Evolutionary conservation across 495 filamentous ascomycete species (phyloP), one percentile per base, ranked within the genome.

Genomic region (Hypoxylon intermedium): DNA sequence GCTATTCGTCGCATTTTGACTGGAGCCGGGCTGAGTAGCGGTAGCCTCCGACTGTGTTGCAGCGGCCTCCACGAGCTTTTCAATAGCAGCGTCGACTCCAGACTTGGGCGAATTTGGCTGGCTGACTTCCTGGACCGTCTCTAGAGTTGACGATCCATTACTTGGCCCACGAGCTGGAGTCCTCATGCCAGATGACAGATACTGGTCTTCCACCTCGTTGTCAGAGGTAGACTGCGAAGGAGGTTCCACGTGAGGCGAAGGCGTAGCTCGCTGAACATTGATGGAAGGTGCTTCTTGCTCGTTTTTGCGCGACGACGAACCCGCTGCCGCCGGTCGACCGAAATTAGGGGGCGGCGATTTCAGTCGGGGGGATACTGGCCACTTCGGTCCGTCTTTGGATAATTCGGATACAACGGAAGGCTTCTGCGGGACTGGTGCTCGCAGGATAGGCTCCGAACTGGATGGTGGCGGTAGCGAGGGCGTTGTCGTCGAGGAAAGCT

Each of bases 121-220:
- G 73, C 91, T 96, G 42, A 86, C 86, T 77, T 98, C 94, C 70
- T 96, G 88, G 23, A 98, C 94, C 0, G 94, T 98, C 73, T 96
- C 94, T 47, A 98, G 77, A 36, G 84, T 85, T 13, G 89, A 85
- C 16, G 82, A 81, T 58, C 81, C 83, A 47, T 86, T 87, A 66
- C 85, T 88, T 40, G 77, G 77, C 19, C 83, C 86, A 68, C 92
- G 86, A 44, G 79, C 83, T 13, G 86, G 85, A 31, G 86, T 87
- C 67, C 79, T 77, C 74, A 86, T 85, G 43, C 85, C 86, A 13
- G 82, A 73, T 38, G 75, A 72, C 11, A 78, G 58, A 41, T 76
- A 60, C 42, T 67, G 67, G 26, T 87, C 87, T 59, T 89, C 84
- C 58, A 71, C 67, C 46, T 85, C 83, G 49, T 72, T 74, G 43